These are phyloP conservation scores for Geranium rotundifolium DNA, from an alignment of 345 rosid genomes.

Conservation along the genomic window DNA sequence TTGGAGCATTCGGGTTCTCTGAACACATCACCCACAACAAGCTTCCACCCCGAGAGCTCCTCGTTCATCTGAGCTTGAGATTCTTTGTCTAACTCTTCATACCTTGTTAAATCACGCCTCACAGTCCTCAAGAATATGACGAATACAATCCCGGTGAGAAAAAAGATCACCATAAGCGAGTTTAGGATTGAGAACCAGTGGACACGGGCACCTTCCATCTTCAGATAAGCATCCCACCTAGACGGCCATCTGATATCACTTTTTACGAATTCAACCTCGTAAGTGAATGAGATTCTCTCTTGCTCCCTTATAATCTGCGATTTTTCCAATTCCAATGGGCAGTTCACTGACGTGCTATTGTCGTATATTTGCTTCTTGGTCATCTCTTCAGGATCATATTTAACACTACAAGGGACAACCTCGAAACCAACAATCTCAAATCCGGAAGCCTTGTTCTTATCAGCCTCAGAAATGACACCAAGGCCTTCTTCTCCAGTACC, in stretches of 20 bases:
- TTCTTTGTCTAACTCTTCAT: conserved; percentile 42
- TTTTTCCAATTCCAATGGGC: conserved; percentile 5
- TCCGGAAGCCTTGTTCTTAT: background rate
- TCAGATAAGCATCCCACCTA: conserved; percentile 42
- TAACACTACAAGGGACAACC: conserved; percentile 12
- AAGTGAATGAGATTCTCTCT: conserved; percentile 34
- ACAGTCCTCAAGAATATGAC: conserved; percentile 37
- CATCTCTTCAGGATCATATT: conserved; percentile 1
- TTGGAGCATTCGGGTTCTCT: conserved; percentile 30
- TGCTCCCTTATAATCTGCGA: conserved; percentile 22
- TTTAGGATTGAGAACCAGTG: conserved; percentile 43
- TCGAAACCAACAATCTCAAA: conserved; percentile 11
- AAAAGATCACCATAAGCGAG: conserved; percentile 33
- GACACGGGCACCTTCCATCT: conserved; percentile 40
- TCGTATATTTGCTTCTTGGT: conserved; percentile 1
- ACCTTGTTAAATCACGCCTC: conserved; percentile 34
- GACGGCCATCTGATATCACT: conserved; percentile 39
- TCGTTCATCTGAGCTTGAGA: conserved; percentile 42
- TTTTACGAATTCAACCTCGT: conserved; percentile 36
- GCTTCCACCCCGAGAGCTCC: conserved; percentile 47
- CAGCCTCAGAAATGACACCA: background rate
- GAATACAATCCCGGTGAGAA: conserved; percentile 35
- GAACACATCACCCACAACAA: conserved; percentile 40
- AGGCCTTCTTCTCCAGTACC: conserved; percentile 1
- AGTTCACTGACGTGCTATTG: conserved; percentile 1